Evolutionary conservation across 1,139 yeast genomes (phyloP).

Genomic region (Debaryomyces sp.): DNA sequence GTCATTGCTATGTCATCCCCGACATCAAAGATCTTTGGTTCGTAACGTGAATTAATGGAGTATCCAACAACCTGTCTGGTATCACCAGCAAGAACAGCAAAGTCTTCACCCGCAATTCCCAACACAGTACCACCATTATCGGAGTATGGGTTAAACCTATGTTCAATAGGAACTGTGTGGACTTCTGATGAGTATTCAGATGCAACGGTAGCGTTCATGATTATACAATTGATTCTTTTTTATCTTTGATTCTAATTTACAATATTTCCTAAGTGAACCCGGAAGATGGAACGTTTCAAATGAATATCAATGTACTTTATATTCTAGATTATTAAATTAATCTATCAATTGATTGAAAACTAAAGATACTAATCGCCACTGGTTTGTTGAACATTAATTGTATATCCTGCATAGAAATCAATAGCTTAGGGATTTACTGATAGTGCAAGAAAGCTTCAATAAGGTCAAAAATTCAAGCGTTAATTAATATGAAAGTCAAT

Average conservation of each 20-base stretch:
- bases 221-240: conserved; percentile 1
- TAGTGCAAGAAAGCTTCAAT: too few species aligned
- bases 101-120: conserved; percentile 97
- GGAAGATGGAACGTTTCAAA: neutral
- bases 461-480: too few species aligned
- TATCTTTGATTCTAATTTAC: neutral
- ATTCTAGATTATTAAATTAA: neutral
- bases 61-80: conserved; percentile 96
- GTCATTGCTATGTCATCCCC: conserved; percentile 89
- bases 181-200: conserved; percentile 62
- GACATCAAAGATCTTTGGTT: conserved; percentile 85
- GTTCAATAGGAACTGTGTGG: conserved; percentile 75
- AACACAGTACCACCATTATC: conserved; percentile 97
- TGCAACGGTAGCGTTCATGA: conserved; percentile 50
- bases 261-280: neutral
- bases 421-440: neutral
- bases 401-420: neutral
- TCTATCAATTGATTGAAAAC: neutral
- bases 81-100: conserved; percentile 96
- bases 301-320: conserved; percentile 1
- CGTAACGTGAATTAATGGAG: conserved; percentile 89
- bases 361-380: conserved; percentile 5
- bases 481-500: too few species aligned
- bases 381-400: conserved; percentile 1
- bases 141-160: conserved; percentile 91